Evolutionary conservation across 2,329 filamentous ascomycete species (phyloP), one percentile per base, ranked within the genome.

Genomic region (Ascochyta lentis): DNA sequence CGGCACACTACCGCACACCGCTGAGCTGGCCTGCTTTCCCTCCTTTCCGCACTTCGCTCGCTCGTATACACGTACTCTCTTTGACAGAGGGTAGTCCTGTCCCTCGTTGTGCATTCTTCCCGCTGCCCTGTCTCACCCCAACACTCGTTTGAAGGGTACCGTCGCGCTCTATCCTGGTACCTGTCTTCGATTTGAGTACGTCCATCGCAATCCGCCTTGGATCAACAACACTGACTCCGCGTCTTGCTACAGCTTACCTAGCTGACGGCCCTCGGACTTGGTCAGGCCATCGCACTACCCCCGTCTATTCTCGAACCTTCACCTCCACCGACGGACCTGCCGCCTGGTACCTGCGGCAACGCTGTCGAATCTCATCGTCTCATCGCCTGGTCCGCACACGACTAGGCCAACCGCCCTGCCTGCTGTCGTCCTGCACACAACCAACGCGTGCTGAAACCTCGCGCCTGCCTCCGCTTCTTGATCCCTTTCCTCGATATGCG

Each of bases 21-120:
- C 70, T 67, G 68, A 52, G 71, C 70, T 67, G 71, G 72, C 70
- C 67, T 72, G 68, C 69, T 70, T 68, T 60, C 72, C 66, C 64
- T 73, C 72, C 48, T 73, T 74, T 65, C 46, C 53, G 49, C 60
- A 46, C 54, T 49, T 58, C 44, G 42, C 58, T 63, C 54, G 42
- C 35, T 56, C 51, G 47, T 47, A 42, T 40, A 40, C 49, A 43
- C 35, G 19, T 22, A 33, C 48, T 65, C 71, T 74, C 72, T 76
- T 76, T 73, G 73, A 76, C 54, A 76, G 72, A 75, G 68, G 42
- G 59, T 63, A 44, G 39, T 49, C 56, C 57, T 61, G 56, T 66
- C 62, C 64, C 63, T 65, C 56, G 49, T 55, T 40, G 59, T 59
- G 57, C 57, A 56, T 59, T 49, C 53, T 58, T 59, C 31, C 44